Base-by-base conservation (phyloP, 257 asterid species). In the Fraxinus americana region DNA sequence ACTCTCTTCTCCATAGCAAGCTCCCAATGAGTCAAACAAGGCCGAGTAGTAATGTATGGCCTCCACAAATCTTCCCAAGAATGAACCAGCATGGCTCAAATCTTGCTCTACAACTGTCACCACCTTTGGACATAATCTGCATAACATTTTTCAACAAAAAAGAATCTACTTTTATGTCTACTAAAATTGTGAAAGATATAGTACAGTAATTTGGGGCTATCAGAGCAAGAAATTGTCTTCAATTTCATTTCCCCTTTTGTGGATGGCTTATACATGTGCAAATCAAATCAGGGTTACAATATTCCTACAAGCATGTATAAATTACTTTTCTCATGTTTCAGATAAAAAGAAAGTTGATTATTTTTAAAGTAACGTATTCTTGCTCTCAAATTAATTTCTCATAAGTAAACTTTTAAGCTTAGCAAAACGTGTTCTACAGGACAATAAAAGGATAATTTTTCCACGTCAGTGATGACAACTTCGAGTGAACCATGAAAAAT, bases 21-120 rank as follows among this genome's bases (percentile, higher is more conserved):
- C 98, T 43, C 99, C 99, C 14, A 95, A 82, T 0, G 99, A 95
- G 78, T 95, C 99, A 6, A 95, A 95, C 84, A 95, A 73, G 1
- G 99, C 99, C 0, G 99, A 95, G 88, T 95, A 95, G 74, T 95
- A 93, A 86, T 95, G 99, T 72, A 95, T 95, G 4, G 99, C 99
- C 68, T 95, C 99, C 39, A 95, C 99, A 23, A 95, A 95, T 77
- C 97, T 90, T 45, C 97, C 97, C 78, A 95, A 61, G 88, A 95
- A 95, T 0, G 99, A 88, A 4, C 96, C 97, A 12, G 97, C 97
- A n/a, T 92, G 99, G 83, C 98, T 93, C 77, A 95, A 84, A 80
- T 95, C 99, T 84, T 95, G 98, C 88, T 95, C 99, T 8, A 95
- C 99, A 0, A 95, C 97, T 0, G 99, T 95, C 86, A 95, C 97